phyloP scores from a whole-genome alignment of 306 rosid genomes.

The Dryas octopetala region DNA sequence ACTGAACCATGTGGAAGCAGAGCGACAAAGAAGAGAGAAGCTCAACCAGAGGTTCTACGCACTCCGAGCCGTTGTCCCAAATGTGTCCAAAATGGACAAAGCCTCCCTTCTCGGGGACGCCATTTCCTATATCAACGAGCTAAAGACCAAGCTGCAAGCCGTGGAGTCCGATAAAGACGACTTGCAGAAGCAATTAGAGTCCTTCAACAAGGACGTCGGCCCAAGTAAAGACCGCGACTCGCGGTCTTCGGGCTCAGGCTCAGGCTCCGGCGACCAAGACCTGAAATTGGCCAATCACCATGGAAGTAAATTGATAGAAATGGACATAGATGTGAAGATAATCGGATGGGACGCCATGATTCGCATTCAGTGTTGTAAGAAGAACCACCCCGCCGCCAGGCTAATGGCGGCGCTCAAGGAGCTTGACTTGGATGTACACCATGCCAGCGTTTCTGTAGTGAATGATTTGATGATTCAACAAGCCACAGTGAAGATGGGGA shows the following conservation, averaged over 20 bases:
- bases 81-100: constrained; percentile 96
- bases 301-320: constrained; percentile 37
- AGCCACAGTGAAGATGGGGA: constrained; percentile 90
- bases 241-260: constrained; percentile 26
- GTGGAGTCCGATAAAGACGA: constrained; percentile 64
- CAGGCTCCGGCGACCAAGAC: constrained; percentile 35
- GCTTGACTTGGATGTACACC: constrained; percentile 86
- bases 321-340: constrained; percentile 85
- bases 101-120: constrained; percentile 93
- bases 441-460: constrained; percentile 88
- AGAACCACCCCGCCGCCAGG: constrained; percentile 88
- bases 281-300: constrained; percentile 21
- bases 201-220: constrained; percentile 49
- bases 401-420: constrained; percentile 87
- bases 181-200: constrained; percentile 56
- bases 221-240: constrained; percentile 20
- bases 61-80: constrained; percentile 91
- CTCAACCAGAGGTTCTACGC: constrained; percentile 90
- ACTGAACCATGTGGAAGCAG: constrained; percentile 90
- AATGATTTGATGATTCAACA: constrained; percentile 94
- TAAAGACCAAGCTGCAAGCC: constrained; percentile 62
- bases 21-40: constrained; percentile 90
- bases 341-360: constrained; percentile 97
- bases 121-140: constrained; percentile 77
- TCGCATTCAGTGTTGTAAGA: constrained; percentile 74